phyloP scores from a whole-genome alignment of 495 filamentous ascomycete genomes.

The Hyaloscypha finlandica region DNA sequence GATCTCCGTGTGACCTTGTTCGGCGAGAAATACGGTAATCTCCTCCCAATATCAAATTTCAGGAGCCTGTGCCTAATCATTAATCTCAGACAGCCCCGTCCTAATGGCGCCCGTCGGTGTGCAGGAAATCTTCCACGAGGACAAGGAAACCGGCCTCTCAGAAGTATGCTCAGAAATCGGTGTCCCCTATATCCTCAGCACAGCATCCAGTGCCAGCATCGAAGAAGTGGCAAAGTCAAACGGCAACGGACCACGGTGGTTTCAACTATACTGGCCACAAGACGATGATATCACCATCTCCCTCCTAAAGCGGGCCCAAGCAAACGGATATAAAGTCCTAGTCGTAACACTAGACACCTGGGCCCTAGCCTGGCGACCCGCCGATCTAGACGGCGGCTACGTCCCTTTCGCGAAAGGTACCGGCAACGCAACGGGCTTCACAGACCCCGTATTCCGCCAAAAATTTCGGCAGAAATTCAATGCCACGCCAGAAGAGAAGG shows the following conservation, averaged over 20 bases:
- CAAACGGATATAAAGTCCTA: slow-evolving; percentile 55
- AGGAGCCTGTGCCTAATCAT: background rate
- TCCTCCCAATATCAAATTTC: background rate
- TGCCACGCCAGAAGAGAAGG: slow-evolving; percentile 50
- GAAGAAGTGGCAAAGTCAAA: slow-evolving; percentile 43
- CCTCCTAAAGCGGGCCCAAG: slow-evolving; percentile 62
- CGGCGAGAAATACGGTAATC: slow-evolving; percentile 46
- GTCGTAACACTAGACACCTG: slow-evolving; percentile 67
- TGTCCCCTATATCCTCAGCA: slow-evolving; percentile 56
- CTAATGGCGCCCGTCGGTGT: slow-evolving; percentile 63
- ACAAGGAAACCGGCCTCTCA: slow-evolving; percentile 56
- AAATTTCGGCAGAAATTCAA: slow-evolving; percentile 52
- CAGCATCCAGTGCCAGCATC: slow-evolving; percentile 41
- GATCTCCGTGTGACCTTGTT: slow-evolving; percentile 59
- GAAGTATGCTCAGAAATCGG: slow-evolving; percentile 52
- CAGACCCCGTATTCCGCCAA: slow-evolving; percentile 63
- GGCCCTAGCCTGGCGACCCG: slow-evolving; percentile 60
- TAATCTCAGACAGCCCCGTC: slow-evolving; percentile 39
- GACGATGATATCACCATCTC: slow-evolving; percentile 60
- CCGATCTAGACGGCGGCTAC: slow-evolving; percentile 64
- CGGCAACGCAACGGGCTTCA: slow-evolving; percentile 49
- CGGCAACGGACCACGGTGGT: slow-evolving; percentile 46
- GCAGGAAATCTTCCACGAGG: slow-evolving; percentile 56
- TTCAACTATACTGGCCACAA: slow-evolving; percentile 67
- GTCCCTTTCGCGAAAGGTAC: slow-evolving; percentile 53